Percentiles rank a stretch among this genome's conserved stretches.
Evolutionary conservation across 352 stramenopile genomes (phyloP).

Genomic region (Blastocystis sp.): DNA sequence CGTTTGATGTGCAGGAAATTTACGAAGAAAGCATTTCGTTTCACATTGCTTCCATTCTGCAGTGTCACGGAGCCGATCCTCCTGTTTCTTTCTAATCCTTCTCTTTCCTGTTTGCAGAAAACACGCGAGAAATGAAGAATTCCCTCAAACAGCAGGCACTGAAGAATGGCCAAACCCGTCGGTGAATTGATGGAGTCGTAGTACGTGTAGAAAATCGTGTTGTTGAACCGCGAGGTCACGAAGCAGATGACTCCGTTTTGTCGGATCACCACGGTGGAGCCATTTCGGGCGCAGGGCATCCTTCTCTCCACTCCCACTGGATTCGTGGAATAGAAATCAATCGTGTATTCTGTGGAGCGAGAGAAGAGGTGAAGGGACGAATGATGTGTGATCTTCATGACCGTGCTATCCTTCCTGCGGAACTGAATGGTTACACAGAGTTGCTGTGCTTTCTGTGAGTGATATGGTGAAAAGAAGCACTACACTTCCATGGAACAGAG

Average conservation of each 20-base stretch:
- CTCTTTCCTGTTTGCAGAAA: neutral
- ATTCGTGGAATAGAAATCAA: neutral
- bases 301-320: neutral
- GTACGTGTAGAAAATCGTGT: neutral
- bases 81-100: constrained; percentile 7
- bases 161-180: neutral
- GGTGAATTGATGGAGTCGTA: neutral
- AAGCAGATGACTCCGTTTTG: neutral
- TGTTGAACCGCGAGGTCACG: neutral
- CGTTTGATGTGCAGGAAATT: constrained; percentile 15
- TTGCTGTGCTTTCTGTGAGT: neutral
- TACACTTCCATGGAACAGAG: neutral
- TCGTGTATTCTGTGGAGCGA: neutral
- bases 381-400: neutral
- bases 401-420: neutral
- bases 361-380: neutral
- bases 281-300: neutral
- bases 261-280: constrained; percentile 2
- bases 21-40: constrained; percentile 33
- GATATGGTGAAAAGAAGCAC: neutral
- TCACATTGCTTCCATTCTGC: neutral
- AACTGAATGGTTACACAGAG: neutral
- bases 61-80: neutral
- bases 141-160: constrained; percentile 1
- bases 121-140: constrained; percentile 25